These are phyloP conservation scores for Iberis pinnata DNA, from an alignment of 345 rosid species.

Conservation along the genomic window DNA sequence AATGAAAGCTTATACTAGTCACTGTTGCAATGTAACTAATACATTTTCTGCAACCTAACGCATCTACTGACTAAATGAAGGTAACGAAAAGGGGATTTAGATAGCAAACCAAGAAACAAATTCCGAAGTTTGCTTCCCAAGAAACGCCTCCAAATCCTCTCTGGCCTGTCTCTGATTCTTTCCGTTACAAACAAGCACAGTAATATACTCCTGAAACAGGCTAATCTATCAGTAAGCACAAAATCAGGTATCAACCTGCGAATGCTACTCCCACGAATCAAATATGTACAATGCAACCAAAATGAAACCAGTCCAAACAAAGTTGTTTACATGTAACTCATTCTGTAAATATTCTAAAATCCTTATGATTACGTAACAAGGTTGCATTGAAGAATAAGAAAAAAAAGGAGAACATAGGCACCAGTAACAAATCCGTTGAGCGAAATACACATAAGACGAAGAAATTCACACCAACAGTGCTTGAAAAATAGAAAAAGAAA, in stretches of 20 bases:
- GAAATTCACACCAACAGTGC: neutral
- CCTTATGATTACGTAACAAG: neutral
- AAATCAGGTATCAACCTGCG: constrained; percentile 9
- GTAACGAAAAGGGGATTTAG: neutral
- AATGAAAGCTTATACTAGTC: neutral
- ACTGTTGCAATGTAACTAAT: neutral
- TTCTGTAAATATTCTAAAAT: neutral
- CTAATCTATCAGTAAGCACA: constrained; percentile 13
- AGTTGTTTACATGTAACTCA: too few relatives aligned
- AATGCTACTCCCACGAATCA: neutral
- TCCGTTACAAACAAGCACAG: constrained; percentile 36
- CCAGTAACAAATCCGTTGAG: constrained; percentile 2
- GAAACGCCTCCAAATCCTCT: constrained; percentile 36
- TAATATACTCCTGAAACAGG: constrained; percentile 30
- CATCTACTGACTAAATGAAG: neutral
- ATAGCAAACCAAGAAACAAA: constrained; percentile 31
- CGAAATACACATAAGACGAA: too few relatives aligned
- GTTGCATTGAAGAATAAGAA: neutral
- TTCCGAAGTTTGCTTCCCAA: constrained; percentile 22
- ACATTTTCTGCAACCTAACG: neutral
- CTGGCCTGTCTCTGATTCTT: constrained; percentile 29
- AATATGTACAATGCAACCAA: neutral
- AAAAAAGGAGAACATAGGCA: neutral
- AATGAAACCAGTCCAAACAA: too few relatives aligned
- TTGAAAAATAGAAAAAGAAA: neutral